Conservation (phyloP, 805 yeast genomes). For the Myxozyma neotropica region DNA sequence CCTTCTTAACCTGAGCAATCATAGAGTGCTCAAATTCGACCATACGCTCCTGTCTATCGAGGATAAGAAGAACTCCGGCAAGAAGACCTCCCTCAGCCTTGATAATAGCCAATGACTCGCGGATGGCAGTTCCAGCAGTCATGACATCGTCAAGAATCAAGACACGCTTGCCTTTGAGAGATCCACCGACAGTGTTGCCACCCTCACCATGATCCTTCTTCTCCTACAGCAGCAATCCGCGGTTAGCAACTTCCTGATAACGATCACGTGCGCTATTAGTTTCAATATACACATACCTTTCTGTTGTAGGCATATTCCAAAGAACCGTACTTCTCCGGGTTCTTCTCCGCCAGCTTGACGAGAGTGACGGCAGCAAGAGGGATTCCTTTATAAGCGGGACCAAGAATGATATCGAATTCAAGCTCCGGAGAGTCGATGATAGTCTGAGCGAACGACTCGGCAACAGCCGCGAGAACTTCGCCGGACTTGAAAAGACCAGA, state of each 20-base stretch:
- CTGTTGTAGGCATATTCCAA: conserved; percentile 93
- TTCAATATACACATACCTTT: too few species aligned
- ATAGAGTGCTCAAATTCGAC: conserved; percentile 73
- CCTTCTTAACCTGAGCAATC: conserved; percentile 73
- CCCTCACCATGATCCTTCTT: conserved; percentile 99
- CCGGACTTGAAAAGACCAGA: conserved; percentile 89
- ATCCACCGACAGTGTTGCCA: conserved; percentile 87
- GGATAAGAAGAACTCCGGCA: conserved; percentile 84
- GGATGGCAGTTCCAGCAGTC: conserved; percentile 98
- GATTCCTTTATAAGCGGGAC: conserved; percentile 98
- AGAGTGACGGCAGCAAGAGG: conserved; percentile 92
- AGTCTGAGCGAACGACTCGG: conserved; percentile 85
- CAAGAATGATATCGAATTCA: conserved; percentile 88
- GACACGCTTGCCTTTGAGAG: conserved; percentile 68
- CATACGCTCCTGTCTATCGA: conserved; percentile 90
- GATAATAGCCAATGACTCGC: conserved; percentile 87
- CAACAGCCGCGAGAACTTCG: conserved; percentile 72
- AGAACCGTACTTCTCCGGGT: conserved; percentile 63
- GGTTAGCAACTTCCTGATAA: not conserved
- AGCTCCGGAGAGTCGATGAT: conserved; percentile 72
- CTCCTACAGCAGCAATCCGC: conserved; percentile 51
- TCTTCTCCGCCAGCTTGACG: conserved; percentile 88
- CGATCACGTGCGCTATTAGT: too few species aligned
- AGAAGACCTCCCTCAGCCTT: conserved; percentile 67
- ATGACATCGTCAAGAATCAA: conserved; percentile 94